Evolutionary conservation across 2,329 filamentous ascomycete species (phyloP).

Genomic region (Ceratocystiopsis sp.): DNA sequence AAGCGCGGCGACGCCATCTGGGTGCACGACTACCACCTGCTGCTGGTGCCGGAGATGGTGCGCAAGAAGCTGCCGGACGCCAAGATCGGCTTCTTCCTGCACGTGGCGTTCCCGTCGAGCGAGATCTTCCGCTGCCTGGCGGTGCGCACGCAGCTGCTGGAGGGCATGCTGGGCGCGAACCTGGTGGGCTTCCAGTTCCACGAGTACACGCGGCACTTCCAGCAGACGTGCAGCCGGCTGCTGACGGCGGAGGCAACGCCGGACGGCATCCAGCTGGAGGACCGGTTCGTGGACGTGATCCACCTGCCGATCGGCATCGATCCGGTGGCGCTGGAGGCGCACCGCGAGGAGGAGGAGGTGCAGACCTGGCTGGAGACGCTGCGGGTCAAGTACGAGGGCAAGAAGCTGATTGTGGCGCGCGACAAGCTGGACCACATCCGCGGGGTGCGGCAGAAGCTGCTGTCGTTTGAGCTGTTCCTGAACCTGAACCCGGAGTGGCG

Average conservation of each 20-base stretch:
- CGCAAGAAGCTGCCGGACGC: conserved; percentile 81
- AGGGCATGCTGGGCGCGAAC: conserved; percentile 87
- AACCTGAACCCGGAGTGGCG: conserved; percentile 86
- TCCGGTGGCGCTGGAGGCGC: conserved; percentile 53
- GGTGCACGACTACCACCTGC: conserved; percentile 89
- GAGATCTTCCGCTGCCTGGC: conserved; percentile 90
- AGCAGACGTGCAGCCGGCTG: conserved; percentile 87
- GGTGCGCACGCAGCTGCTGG: conserved; percentile 68
- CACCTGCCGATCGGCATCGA: conserved; percentile 84
- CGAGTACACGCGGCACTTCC: conserved; percentile 85
- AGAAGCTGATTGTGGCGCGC: conserved; percentile 78
- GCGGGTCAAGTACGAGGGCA: conserved; percentile 68
- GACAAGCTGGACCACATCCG: conserved; percentile 90
- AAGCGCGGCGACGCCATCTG: conserved; percentile 86
- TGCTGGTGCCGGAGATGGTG: conserved; percentile 78
- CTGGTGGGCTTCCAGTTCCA: conserved; percentile 85
- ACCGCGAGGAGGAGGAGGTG: conserved; percentile 57
- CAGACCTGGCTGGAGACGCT: conserved; percentile 64
- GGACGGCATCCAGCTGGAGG: conserved; percentile 77
- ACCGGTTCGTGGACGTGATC: conserved; percentile 81
- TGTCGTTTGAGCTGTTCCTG: conserved; percentile 84
- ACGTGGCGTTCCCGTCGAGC: conserved; percentile 88
- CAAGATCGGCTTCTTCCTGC: conserved; percentile 90
- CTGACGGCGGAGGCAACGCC: conserved; percentile 79
- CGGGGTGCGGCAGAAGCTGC: conserved; percentile 81